A percentile compares a stretch with the other conserved stretches of the same genome.
phyloP scores from a whole-genome alignment of 116 monocot species.

The Iris pallida region DNA sequence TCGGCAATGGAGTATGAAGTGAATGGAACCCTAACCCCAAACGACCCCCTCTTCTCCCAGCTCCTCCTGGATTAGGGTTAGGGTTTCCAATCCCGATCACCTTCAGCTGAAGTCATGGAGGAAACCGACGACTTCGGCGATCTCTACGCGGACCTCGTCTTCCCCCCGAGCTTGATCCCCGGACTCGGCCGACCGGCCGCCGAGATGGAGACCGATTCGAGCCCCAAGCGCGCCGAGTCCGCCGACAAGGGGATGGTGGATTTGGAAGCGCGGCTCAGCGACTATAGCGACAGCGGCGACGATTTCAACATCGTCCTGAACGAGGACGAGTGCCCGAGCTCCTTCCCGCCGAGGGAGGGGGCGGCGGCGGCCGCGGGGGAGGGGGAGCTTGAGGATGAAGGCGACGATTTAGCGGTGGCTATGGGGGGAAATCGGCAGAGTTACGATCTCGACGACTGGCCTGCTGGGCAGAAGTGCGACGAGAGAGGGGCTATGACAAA shows the following conservation, averaged over 20 bases:
- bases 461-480: too few species aligned
- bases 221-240: background rate
- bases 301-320: constrained; percentile 13
- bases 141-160: constrained; percentile 12
- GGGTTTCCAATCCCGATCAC: background rate
- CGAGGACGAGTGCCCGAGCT: background rate
- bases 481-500: too few species aligned
- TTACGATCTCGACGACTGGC: too few species aligned
- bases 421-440: too few species aligned
- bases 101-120: constrained; percentile 1
- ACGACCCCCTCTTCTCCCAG: too few species aligned
- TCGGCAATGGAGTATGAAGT: too few species aligned
- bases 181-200: background rate
- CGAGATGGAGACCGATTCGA: background rate
- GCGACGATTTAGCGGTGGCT: background rate
- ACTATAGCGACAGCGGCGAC: background rate
- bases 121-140: constrained; percentile 15
- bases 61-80: background rate
- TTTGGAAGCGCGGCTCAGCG: background rate
- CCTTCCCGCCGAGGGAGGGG: background rate
- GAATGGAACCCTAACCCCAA: too few species aligned
- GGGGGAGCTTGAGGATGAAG: background rate
- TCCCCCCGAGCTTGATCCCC: background rate
- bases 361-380: background rate
- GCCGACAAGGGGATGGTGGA: background rate